Percentiles rank a stretch among this genome's conserved stretches.
These are phyloP conservation scores for Penicillium sp. DNA, from an alignment of 2,329 filamentous ascomycete species.

Conservation along the genomic window DNA sequence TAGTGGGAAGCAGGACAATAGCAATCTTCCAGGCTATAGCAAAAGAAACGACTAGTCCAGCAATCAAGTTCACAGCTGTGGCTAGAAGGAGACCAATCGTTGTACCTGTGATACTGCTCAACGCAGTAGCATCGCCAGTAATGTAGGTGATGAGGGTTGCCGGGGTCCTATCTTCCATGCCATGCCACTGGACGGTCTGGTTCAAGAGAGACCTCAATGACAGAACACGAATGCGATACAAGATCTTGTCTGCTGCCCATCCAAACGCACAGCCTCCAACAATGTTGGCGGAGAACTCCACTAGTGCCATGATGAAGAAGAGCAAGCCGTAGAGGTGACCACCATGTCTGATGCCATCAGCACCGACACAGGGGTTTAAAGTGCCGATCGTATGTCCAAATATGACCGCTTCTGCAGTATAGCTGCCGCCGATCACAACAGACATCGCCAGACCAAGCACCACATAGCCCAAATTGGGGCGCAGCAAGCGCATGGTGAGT, in stretches of 20 bases:
- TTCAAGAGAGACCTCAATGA: conserved; percentile 58
- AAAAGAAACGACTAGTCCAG: conserved; percentile 61
- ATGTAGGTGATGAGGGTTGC: conserved; percentile 59
- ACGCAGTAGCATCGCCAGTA: conserved; percentile 60
- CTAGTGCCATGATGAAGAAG: conserved; percentile 53
- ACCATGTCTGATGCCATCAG: conserved; percentile 42
- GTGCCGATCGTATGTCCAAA: conserved; percentile 54
- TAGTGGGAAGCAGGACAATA: conserved; percentile 61
- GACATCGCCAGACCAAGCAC: conserved; percentile 48
- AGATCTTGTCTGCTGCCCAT: conserved; percentile 55
- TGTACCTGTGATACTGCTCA: conserved; percentile 63
- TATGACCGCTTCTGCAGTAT: conserved; percentile 51
- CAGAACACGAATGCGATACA: conserved; percentile 56
- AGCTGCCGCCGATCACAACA: conserved; percentile 50
- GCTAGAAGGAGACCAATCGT: conserved; percentile 64
- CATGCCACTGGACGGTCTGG: conserved; percentile 64
- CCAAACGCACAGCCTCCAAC: conserved; percentile 55
- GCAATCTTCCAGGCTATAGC: conserved; percentile 71
- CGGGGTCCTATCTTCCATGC: conserved; percentile 57
- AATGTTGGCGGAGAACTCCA: conserved; percentile 55
- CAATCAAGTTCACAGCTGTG: conserved; percentile 62
- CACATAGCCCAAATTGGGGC: conserved; percentile 41
- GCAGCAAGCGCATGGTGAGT: conserved; percentile 33
- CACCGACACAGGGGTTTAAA: conserved; percentile 50
- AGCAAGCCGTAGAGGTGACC: conserved; percentile 52